Base-by-base conservation (phyloP, 2,329 filamentous ascomycete species). In the Colletotrichum eremochloae region DNA sequence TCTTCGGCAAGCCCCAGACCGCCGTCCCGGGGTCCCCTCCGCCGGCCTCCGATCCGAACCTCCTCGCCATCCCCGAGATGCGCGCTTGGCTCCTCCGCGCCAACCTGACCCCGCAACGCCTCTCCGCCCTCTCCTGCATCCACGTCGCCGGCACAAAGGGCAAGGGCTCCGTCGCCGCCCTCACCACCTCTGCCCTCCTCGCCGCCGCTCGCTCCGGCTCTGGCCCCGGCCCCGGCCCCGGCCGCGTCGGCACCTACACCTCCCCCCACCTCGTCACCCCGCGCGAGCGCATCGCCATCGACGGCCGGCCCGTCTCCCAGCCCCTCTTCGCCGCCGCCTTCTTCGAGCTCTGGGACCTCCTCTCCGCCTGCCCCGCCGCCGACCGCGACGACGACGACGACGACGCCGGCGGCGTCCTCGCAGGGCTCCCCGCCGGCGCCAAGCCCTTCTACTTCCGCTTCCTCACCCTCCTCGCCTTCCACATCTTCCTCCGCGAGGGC, bases 111-210 rank as follows among this genome's bases (percentile, higher is more conserved):
- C 69, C 69, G 0, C 81, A 86, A 93, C 82, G 84, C 86, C 77
- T 73, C 79, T 69, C 31, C n/a, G 24, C 36, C 24, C 15, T 58
- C 55, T 50, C 67, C 31, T 63, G 56, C 36, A 79, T 94, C 50
- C 92, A 94, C 80, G 87, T 94, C 36, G 89, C 92, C 33, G 92
- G 92, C 6, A 94, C 92, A n/a, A 94, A 94, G 79, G 92, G 92
- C 6, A 94, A 94, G 81, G 92, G 92, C 38, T 72, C 67, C 57
- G 93, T 91, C 1, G 93, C 91, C 76, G 91, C 91, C 50, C 93
- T 92, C 75, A 68, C 57, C 1, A 93, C 91, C 1, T 94, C 91
- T 77, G 91, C 91, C 48, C 93, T 92, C 75, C 85, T 89, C 69
- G 86, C 15, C 42, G 42, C 15, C 18, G 40, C 40, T 15, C 44